These are phyloP conservation scores for Leccinum pellstonianum DNA, from an alignment of 768 basidiomycete genomes.

Conservation along the genomic window DNA sequence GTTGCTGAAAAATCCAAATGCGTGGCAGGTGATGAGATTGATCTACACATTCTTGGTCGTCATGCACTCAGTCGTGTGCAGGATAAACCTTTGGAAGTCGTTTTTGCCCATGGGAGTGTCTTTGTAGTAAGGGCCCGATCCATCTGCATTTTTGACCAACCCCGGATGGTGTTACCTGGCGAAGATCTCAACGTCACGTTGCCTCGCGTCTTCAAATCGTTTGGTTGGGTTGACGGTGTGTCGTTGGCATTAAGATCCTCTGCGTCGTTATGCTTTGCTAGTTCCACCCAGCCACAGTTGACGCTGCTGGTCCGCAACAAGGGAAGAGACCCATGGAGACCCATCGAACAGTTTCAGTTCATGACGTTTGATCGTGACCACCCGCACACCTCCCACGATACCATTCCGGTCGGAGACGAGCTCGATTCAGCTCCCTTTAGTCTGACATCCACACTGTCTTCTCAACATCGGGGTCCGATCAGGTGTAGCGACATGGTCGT, in stretches of 20 bases:
- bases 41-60: background rate
- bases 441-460: constrained; percentile 36
- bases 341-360: constrained; percentile 48
- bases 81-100: constrained; percentile 53
- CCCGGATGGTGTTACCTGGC: constrained; percentile 33
- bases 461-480: constrained; percentile 45
- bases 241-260: constrained; percentile 34
- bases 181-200: constrained; percentile 17
- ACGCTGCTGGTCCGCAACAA: constrained; percentile 58
- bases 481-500: constrained; percentile 54
- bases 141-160: constrained; percentile 53
- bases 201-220: constrained; percentile 46
- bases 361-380: constrained; percentile 37
- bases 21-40: constrained; percentile 30
- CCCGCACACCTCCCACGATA: constrained; percentile 1
- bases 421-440: constrained; percentile 50
- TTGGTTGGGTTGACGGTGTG: constrained; percentile 69
- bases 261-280: background rate
- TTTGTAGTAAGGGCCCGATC: constrained; percentile 61
- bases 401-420: constrained; percentile 15
- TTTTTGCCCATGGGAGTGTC: constrained; percentile 45
- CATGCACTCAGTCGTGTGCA: constrained; percentile 26
- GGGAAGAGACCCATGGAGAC: constrained; percentile 60
- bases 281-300: constrained; percentile 25
- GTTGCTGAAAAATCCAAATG: constrained; percentile 40